Percentiles rank a stretch among this genome's conserved stretches.
Conservation (phyloP, 2,329 filamentous ascomycete species). For the Phaeosphaeriaceae sp. region DNA sequence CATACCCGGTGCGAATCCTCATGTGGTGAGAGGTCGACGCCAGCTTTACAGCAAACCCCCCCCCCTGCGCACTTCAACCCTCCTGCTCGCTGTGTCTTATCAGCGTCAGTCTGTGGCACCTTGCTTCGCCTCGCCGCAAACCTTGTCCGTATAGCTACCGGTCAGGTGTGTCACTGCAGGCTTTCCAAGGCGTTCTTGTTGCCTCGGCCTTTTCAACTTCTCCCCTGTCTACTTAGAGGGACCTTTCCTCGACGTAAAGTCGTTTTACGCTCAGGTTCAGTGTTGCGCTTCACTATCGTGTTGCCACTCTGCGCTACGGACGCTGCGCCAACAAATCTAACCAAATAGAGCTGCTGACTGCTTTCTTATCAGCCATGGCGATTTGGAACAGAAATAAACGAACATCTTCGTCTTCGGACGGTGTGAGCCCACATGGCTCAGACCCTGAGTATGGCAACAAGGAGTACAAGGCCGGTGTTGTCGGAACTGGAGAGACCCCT, state of each 20-base stretch:
- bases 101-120: conserved; percentile 10
- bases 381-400: conserved; percentile 39
- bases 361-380: conserved; percentile 25
- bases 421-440: conserved; percentile 27
- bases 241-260: conserved; percentile 5
- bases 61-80: conserved; percentile 23
- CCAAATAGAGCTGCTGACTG: not conserved
- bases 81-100: conserved; percentile 24
- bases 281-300: conserved; percentile 7
- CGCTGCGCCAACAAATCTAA: not conserved
- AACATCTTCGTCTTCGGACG: conserved; percentile 35
- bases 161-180: conserved; percentile 18
- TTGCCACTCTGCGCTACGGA: conserved; percentile 6
- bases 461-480: conserved; percentile 19
- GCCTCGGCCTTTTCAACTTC: conserved; percentile 10
- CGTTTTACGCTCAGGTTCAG: not conserved
- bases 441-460: conserved; percentile 33
- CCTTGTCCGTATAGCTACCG: conserved; percentile 26
- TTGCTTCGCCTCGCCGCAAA: conserved; percentile 15
- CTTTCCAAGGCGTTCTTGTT: conserved; percentile 25
- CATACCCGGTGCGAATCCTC: conserved; percentile 8
- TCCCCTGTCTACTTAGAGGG: conserved; percentile 19
- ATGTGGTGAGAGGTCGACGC: conserved; percentile 10
- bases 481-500: conserved; percentile 20
- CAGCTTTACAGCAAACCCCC: conserved; percentile 18